Evolutionary conservation across 2,329 filamentous ascomycete species (phyloP).

Genomic region (Daldinia eschscholtzii): DNA sequence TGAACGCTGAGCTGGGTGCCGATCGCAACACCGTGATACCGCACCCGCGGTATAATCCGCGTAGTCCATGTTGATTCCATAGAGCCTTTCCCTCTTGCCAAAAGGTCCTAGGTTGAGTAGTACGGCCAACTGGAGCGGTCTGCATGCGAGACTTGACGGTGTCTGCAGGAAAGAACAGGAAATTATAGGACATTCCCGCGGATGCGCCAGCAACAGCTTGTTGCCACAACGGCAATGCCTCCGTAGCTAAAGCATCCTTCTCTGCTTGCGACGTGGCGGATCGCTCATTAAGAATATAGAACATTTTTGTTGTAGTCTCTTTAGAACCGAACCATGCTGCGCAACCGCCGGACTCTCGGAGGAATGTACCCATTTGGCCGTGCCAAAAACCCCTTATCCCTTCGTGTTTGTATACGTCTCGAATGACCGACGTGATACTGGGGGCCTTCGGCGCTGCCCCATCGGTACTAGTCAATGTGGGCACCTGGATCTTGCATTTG

Average conservation of each 20-base stretch:
- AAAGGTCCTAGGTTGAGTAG: conserved; percentile 73
- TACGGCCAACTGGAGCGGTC: conserved; percentile 77
- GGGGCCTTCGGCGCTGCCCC: conserved; percentile 63
- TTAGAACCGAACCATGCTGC: conserved; percentile 96
- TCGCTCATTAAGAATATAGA: conserved; percentile 69
- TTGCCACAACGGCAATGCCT: conserved; percentile 82
- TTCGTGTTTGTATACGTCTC: conserved; percentile 83
- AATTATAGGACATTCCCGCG: conserved; percentile 95
- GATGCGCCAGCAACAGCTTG: conserved; percentile 88
- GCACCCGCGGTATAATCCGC: conserved; percentile 91
- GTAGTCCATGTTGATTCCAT: conserved; percentile 86
- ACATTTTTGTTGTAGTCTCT: conserved; percentile 80
- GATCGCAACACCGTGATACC: conserved; percentile 91
- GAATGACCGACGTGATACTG: conserved; percentile 77
- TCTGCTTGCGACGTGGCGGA: conserved; percentile 56
- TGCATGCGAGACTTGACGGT: conserved; percentile 99
- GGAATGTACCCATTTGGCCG: conserved; percentile 91
- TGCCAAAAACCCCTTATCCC: conserved; percentile 93
- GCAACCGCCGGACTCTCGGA: conserved; percentile 92
- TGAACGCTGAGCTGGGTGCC: conserved; percentile 96
- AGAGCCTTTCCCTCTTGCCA: conserved; percentile 76
- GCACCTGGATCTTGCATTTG: conserved; percentile 98
- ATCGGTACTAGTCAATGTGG: conserved; percentile 54
- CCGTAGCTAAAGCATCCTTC: conserved; percentile 58
- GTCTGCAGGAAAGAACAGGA: conserved; percentile 96